phyloP scores from a whole-genome alignment of 1,139 yeast species.

The Taphrina flavorubra region DNA sequence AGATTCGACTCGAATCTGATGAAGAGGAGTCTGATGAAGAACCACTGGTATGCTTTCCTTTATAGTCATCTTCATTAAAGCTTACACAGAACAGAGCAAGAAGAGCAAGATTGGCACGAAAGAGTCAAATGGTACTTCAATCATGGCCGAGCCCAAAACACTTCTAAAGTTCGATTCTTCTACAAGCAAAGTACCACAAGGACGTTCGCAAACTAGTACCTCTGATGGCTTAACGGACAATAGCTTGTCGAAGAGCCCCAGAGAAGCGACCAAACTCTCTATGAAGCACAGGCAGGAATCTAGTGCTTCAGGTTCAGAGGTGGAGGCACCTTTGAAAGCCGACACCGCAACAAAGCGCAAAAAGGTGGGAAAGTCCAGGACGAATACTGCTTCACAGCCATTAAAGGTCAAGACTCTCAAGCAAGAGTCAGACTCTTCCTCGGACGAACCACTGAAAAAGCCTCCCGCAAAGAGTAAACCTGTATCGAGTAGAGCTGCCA shows the following conservation, averaged over 20 bases:
- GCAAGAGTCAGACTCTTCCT: conserved; percentile 24
- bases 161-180: conserved; percentile 1
- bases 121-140: not conserved
- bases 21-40: conserved; percentile 24
- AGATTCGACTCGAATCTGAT: conserved; percentile 24
- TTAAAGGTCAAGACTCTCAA: not conserved
- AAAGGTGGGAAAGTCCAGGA: not conserved
- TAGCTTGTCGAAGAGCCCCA: not conserved
- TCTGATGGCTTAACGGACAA: not conserved
- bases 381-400: not conserved
- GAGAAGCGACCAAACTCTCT: not conserved
- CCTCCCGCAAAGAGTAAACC: conserved; percentile 37
- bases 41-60: conserved; percentile 16
- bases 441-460: conserved; percentile 31
- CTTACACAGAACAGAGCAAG: conserved; percentile 14
- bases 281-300: not conserved
- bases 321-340: not conserved
- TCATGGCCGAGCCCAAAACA: not conserved
- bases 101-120: conserved; percentile 8
- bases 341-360: not conserved
- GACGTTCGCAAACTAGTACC: not conserved
- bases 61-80: not conserved
- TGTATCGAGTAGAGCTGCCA: conserved; percentile 14
- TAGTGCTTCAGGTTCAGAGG: conserved; percentile 2
- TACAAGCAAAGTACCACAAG: not conserved